Evolutionary conservation across 306 rosid species (phyloP).

Genomic region (Dryas drummondii): DNA sequence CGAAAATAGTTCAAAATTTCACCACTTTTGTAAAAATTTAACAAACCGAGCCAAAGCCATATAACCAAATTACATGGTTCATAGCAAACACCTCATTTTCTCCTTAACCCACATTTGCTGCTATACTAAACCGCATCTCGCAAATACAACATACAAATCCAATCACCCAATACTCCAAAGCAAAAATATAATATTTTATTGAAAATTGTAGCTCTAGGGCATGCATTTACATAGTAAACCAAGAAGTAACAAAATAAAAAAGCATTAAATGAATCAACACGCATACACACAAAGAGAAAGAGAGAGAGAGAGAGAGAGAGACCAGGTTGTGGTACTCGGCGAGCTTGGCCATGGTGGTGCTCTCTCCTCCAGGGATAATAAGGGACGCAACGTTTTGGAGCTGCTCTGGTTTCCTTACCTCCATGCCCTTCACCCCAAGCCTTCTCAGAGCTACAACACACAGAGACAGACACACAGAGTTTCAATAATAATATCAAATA

Average conservation of each 20-base stretch:
- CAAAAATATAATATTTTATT: neutral
- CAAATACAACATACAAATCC: neutral
- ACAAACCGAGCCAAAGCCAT: neutral
- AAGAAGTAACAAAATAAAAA: neutral
- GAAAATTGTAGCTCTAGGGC: neutral
- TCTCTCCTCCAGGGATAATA: slow-evolving; percentile 96
- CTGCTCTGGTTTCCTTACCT: slow-evolving; percentile 89
- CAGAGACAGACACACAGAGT: neutral
- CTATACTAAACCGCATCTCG: neutral
- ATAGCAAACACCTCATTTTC: neutral
- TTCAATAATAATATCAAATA: neutral
- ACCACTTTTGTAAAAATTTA: neutral
- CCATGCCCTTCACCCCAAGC: slow-evolving; percentile 81
- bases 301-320: neutral
- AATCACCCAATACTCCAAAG: no score
- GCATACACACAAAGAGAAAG: neutral
- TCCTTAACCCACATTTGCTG: neutral
- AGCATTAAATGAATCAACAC: neutral
- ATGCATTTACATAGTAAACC: neutral
- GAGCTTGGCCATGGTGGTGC: slow-evolving; percentile 97
- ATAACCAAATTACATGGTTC: slow-evolving; percentile 1
- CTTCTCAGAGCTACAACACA: slow-evolving; percentile 68
- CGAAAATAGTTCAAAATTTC: neutral
- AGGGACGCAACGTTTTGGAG: slow-evolving; percentile 67
- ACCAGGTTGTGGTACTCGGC: slow-evolving; percentile 89